These are phyloP conservation scores for Sporothrix pallida DNA, from an alignment of 2,329 filamentous ascomycete genomes.

Conservation along the genomic window DNA sequence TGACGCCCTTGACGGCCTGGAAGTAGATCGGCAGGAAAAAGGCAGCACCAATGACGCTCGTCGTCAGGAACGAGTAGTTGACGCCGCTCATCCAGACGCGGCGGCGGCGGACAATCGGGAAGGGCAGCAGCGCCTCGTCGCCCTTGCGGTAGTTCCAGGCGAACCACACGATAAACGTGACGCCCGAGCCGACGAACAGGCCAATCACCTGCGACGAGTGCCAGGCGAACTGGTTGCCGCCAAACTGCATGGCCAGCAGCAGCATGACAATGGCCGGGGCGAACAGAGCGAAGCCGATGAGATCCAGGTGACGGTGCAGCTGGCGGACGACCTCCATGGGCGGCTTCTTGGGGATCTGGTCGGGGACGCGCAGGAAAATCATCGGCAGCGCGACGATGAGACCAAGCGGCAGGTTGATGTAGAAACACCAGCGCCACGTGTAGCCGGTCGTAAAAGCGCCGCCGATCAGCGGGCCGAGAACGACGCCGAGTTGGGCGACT, in stretches of 20 bases:
- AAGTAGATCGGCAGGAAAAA: slow-evolving; percentile 49
- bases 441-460: slow-evolving; percentile 49
- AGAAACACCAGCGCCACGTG: slow-evolving; percentile 58
- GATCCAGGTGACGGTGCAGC: slow-evolving; percentile 48
- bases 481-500: slow-evolving; percentile 52
- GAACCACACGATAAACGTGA: slow-evolving; percentile 50
- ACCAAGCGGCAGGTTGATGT: slow-evolving; percentile 55
- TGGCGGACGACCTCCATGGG: slow-evolving; percentile 40
- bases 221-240: slow-evolving; percentile 50
- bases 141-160: slow-evolving; percentile 49
- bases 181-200: slow-evolving; percentile 48
- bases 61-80: slow-evolving; percentile 39
- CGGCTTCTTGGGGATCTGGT: slow-evolving; percentile 45
- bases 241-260: slow-evolving; percentile 54
- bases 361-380: slow-evolving; percentile 46
- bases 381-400: slow-evolving; percentile 46
- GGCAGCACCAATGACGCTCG: slow-evolving; percentile 38
- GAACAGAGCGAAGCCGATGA: slow-evolving; percentile 52
- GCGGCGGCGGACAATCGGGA: slow-evolving; percentile 39
- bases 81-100: slow-evolving; percentile 40
- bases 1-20: slow-evolving; percentile 45
- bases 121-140: slow-evolving; percentile 42
- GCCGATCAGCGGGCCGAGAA: slow-evolving; percentile 55
- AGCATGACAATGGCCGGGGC: slow-evolving; percentile 51
- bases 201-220: slow-evolving; percentile 50